Percentiles rank a stretch among this genome's conserved stretches.
Conservation (phyloP, 148 eudicot species). For the Vaccinium vitisidaea region DNA sequence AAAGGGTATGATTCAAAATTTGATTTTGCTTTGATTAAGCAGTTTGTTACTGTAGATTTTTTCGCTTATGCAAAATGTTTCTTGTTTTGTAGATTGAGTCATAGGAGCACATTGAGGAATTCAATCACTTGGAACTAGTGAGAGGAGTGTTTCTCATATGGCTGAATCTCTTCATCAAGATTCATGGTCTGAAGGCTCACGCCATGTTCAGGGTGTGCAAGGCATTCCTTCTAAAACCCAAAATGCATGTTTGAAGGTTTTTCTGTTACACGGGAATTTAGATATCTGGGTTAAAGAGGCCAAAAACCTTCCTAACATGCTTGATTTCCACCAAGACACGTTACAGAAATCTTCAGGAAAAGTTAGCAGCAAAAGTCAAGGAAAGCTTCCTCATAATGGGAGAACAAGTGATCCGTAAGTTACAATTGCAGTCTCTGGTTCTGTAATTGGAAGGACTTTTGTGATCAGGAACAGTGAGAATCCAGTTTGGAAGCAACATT, state of each 20-base stretch:
- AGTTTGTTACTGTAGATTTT: not conserved
- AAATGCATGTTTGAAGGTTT: slow-evolving; percentile 52
- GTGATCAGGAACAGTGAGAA: slow-evolving; percentile 61
- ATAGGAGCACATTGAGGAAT: not conserved
- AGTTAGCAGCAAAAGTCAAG: slow-evolving; percentile 23
- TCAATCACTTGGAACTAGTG: not conserved
- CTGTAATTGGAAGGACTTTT: slow-evolving; percentile 67
- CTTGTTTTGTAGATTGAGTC: not conserved
- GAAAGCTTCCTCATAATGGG: slow-evolving; percentile 25
- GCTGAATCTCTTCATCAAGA: slow-evolving; percentile 30
- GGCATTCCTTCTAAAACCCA: slow-evolving; percentile 52
- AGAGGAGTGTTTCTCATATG: slow-evolving; percentile 25
- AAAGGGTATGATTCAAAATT: not conserved
- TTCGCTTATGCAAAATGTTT: not conserved
- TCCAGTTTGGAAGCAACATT: slow-evolving; percentile 72
- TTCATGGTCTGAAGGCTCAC: slow-evolving; percentile 28
- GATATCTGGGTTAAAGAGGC: slow-evolving; percentile 88
- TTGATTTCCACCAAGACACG: slow-evolving; percentile 48
- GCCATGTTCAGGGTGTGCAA: slow-evolving; percentile 53
- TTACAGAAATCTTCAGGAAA: slow-evolving; percentile 31
- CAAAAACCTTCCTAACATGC: slow-evolving; percentile 83
- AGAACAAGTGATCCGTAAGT: slow-evolving; percentile 86
- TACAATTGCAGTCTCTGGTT: slow-evolving; percentile 48
- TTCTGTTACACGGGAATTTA: slow-evolving; percentile 75
- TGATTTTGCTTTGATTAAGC: not conserved